Conservation (phyloP, 179 eudicot genomes). For the Corrigiola litoralis region DNA sequence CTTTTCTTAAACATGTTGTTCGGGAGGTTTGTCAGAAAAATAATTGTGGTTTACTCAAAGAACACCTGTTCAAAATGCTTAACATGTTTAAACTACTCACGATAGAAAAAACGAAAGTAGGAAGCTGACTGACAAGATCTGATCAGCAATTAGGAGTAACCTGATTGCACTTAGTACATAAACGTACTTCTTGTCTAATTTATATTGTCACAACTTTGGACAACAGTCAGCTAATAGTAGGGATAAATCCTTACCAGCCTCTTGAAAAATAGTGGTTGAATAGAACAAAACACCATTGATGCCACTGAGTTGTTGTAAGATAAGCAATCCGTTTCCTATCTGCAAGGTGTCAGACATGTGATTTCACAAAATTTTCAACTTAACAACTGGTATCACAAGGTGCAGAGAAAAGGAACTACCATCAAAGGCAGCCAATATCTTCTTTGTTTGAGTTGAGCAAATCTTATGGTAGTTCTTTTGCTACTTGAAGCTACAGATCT, state of each 20-base stretch:
- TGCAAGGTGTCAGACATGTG: slow-evolving; percentile 29
- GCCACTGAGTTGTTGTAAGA: slow-evolving; percentile 84
- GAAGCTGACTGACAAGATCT: not conserved
- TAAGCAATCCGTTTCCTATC: slow-evolving; percentile 88
- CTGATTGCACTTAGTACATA: not conserved
- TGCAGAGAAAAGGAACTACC: slow-evolving; percentile 35
- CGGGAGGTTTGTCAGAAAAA: not conserved
- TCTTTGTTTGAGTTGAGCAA: slow-evolving; percentile 72
- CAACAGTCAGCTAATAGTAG: not conserved
- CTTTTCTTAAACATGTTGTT: slow-evolving; percentile 1
- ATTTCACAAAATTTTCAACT: slow-evolving; percentile 1
- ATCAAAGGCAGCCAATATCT: slow-evolving; percentile 95
- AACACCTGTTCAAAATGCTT: not conserved
- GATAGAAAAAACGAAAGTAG: not conserved
- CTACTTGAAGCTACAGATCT: slow-evolving; percentile 80
- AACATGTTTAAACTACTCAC: not conserved
- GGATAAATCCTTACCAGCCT: slow-evolving; percentile 60
- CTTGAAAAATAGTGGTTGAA: slow-evolving; percentile 66
- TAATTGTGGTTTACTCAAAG: not conserved
- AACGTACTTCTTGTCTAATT: not conserved
- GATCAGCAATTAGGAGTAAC: not conserved
- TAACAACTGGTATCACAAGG: slow-evolving; percentile 6
- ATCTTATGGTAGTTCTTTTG: slow-evolving; percentile 72
- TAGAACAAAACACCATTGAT: slow-evolving; percentile 87
- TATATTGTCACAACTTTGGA: not conserved